These are phyloP conservation scores for Teratosphaeria pseudoeucalypti DNA, from an alignment of 2,329 filamentous ascomycete species.

Conservation along the genomic window DNA sequence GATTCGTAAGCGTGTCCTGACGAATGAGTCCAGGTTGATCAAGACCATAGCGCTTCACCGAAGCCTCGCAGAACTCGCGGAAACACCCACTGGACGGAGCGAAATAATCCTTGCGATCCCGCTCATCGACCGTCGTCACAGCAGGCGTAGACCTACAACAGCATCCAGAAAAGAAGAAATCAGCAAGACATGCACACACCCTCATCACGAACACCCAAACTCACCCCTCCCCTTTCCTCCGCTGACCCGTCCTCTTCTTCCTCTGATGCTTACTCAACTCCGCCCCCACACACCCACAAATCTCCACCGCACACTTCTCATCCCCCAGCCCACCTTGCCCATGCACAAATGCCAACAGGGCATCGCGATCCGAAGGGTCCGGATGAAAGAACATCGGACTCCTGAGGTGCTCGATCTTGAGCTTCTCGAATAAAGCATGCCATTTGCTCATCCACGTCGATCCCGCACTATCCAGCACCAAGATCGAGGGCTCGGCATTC, in stretches of 20 bases:
- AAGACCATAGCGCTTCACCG: conserved; percentile 38
- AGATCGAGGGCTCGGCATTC: conserved; percentile 32
- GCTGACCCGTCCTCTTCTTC: conserved; percentile 47
- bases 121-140: conserved; percentile 28
- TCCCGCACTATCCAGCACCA: conserved; percentile 58
- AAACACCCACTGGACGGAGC: conserved; percentile 33
- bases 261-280: conserved; percentile 67
- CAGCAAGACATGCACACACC: too few species aligned
- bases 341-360: conserved; percentile 59
- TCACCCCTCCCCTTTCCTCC: not conserved
- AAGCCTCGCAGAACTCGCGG: conserved; percentile 30
- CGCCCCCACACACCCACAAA: conserved; percentile 65
- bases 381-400: conserved; percentile 79
- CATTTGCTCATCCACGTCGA: conserved; percentile 59
- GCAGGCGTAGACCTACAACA: not conserved
- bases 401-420: conserved; percentile 61
- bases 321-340: conserved; percentile 51
- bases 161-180: not conserved
- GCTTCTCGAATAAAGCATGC: conserved; percentile 57
- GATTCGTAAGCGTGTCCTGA: conserved; percentile 49
- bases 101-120: conserved; percentile 39
- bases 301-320: conserved; percentile 45
- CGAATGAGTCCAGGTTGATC: conserved; percentile 42
- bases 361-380: conserved; percentile 65
- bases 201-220: too few species aligned